Evolutionary conservation across 2,329 filamentous ascomycete species (phyloP).

Genomic region (Ceratocystis eucalypticola): DNA sequence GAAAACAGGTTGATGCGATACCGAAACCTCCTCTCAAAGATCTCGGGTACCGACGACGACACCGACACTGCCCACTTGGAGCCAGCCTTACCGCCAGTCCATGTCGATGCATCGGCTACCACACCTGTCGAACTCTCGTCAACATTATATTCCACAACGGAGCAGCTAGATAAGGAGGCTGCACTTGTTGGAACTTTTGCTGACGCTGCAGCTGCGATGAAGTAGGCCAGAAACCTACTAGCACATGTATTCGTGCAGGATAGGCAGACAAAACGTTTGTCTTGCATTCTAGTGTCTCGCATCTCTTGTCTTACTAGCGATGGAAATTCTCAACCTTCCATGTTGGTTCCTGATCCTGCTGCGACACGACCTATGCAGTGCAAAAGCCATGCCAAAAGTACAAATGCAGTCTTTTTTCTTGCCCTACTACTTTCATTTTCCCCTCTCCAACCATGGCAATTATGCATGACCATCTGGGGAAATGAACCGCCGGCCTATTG

Average conservation of each 20-base stretch:
- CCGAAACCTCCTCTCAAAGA: slow-evolving; percentile 47
- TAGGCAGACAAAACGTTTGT: too few relatives aligned
- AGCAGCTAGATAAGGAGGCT: slow-evolving; percentile 35
- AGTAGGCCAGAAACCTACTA: background rate
- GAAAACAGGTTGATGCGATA: slow-evolving; percentile 45
- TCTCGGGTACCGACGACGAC: slow-evolving; percentile 34
- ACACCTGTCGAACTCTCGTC: slow-evolving; percentile 37
- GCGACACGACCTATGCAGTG: background rate
- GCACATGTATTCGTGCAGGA: too few relatives aligned
- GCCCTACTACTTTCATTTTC: background rate
- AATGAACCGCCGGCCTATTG: background rate
- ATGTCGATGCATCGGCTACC: slow-evolving; percentile 31
- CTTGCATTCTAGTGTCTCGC: too few relatives aligned
- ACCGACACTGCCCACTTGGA: slow-evolving; percentile 38
- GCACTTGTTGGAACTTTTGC: slow-evolving; percentile 48
- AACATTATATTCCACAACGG: background rate
- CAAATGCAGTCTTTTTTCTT: background rate
- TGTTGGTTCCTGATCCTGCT: background rate
- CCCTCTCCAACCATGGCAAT: background rate
- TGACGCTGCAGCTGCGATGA: slow-evolving; percentile 42
- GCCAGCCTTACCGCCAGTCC: slow-evolving; percentile 24
- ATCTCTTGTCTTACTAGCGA: background rate
- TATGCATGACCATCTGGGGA: background rate
- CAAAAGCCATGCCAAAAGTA: background rate
- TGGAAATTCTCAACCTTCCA: background rate